Base-by-base conservation (phyloP, 331 rosid species). In the Stylosanthes scabra region DNA sequence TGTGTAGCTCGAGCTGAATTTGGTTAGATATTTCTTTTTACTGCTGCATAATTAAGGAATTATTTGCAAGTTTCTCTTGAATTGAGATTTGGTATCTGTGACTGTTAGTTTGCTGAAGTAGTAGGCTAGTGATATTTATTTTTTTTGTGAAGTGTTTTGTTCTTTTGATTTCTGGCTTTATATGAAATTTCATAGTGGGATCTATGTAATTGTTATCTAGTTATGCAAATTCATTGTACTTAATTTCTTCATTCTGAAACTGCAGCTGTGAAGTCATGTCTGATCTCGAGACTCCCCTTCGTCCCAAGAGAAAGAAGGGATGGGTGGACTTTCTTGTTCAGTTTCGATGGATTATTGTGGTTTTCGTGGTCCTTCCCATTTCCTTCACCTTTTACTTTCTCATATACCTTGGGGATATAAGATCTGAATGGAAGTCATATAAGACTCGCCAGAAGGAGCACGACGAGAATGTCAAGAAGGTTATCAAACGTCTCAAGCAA, bases 341-440 rank as follows among this genome's bases (percentile, higher is more conserved):
- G 57, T 88, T 94, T 64, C 83, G 97, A 71, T 94, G 99, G 99
- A 91, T 94, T 50, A 3, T 91, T 14, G 99, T 94, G 59, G 88
- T 94, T 76, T 94, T 94, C 74, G 89, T 94, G 63, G 99, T 94
- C 27, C 97, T 94, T 59, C 97, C 99, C 8, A 81, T 94, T 74
- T 94, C 99, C 76, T 94, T 81, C 86, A 83, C 96, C 56, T 14
- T 94, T 13, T 94, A 94, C 81, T 94, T 94, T 60, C 91, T 94
- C 13, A 91, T 90, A 49, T 94, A 91, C 80, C 90, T 94, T 51
- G 99, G 99, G 37, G 99, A 94, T 79, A 71, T 89, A 67, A 87
- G 81, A 80, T 94, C 97, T 61, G 97, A 88, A 74, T 81, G 82
- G 88, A 94, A 94, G 78, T 94, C 97, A 82, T 94, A 12, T 83